Conservation (phyloP, 495 filamentous ascomycete species). For the Daldinia grandis region DNA sequence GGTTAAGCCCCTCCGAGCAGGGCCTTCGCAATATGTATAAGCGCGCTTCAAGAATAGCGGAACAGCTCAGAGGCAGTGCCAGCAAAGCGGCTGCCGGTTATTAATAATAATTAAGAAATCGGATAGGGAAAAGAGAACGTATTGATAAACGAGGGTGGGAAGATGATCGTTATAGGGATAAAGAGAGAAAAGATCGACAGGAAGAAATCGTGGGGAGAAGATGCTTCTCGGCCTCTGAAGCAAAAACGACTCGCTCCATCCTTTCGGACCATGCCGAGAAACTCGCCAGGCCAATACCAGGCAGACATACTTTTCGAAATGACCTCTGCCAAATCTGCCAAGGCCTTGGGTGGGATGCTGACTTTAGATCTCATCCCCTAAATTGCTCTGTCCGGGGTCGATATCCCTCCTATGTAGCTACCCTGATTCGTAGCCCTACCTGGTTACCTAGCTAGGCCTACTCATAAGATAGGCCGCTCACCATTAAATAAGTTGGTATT, state of each 20-base stretch:
- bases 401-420: conserved; percentile 2
- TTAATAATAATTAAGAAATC: neutral
- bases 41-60: neutral
- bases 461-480: neutral
- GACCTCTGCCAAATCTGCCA: conserved; percentile 37
- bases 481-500: neutral
- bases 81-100: neutral
- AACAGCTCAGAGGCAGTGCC: neutral
- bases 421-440: neutral
- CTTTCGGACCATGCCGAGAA: conserved; percentile 38
- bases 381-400: conserved; percentile 25
- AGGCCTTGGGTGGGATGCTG: conserved; percentile 38
- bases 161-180: neutral
- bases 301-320: conserved; percentile 14
- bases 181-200: conserved; percentile 16
- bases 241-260: conserved; percentile 16
- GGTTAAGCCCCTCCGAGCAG: neutral
- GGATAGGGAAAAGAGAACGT: neutral
- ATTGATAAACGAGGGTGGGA: neutral
- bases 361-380: conserved; percentile 30
- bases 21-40: neutral
- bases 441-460: neutral
- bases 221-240: conserved; percentile 20
- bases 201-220: conserved; percentile 19
- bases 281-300: conserved; percentile 20